Conservation (phyloP, 2,329 filamentous ascomycete species). For the Nigrospora sphaerica region DNA sequence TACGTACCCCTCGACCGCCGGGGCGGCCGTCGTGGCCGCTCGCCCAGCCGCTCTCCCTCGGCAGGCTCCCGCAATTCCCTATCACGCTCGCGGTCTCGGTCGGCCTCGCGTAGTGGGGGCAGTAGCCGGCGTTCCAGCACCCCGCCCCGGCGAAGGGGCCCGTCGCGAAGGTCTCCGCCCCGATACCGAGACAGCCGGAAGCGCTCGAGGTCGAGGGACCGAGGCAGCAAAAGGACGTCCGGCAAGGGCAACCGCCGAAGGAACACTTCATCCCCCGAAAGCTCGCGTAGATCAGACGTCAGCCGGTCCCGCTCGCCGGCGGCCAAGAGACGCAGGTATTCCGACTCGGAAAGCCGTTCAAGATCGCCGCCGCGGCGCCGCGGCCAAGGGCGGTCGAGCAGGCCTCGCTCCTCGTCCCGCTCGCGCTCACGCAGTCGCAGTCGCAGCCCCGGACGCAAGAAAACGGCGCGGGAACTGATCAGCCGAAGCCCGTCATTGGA, state of each 20-base stretch:
- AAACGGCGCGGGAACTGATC: conserved; percentile 24
- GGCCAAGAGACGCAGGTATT: conserved; percentile 44
- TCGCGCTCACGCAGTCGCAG: conserved; percentile 9
- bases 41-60: conserved; percentile 30
- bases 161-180: conserved; percentile 16
- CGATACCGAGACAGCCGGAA: conserved; percentile 16
- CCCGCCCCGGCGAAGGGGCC: conserved; percentile 15
- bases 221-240: conserved; percentile 13
- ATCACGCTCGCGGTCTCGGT: conserved; percentile 17
- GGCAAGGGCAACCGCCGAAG: conserved; percentile 17
- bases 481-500: conserved; percentile 27
- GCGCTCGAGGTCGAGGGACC: conserved; percentile 20
- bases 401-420: conserved; percentile 27
- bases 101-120: conserved; percentile 16
- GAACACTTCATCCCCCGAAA: conserved; percentile 19
- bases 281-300: conserved; percentile 15
- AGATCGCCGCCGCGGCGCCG: conserved; percentile 28
- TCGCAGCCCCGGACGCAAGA: conserved; percentile 21
- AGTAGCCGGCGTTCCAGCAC: conserved; percentile 18
- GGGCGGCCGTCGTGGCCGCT: conserved; percentile 34
- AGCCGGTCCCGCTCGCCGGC: conserved; percentile 30
- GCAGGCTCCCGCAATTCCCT: conserved; percentile 25
- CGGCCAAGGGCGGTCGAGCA: conserved; percentile 29
- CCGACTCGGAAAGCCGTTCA: conserved; percentile 40
- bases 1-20: conserved; percentile 45